phyloP scores from a whole-genome alignment of 805 yeast genomes.

The Dipodascopsis uninucleata region DNA sequence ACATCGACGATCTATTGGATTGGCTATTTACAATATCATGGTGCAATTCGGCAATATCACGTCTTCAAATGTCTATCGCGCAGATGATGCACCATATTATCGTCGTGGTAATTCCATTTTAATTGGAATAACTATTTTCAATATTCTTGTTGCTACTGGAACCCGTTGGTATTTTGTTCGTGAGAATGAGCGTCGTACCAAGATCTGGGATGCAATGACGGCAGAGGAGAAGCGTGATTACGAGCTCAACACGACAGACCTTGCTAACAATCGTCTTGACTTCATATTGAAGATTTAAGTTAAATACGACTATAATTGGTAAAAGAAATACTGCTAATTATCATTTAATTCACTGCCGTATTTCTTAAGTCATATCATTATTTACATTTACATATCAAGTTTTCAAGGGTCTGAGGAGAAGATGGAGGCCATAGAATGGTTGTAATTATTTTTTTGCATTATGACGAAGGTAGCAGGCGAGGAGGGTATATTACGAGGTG shows the following conservation, averaged over 20 bases:
- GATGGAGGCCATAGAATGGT: too few species aligned
- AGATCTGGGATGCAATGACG: constrained; percentile 49
- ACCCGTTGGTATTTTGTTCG: constrained; percentile 34
- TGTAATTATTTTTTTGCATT: too few species aligned
- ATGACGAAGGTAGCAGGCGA: too few species aligned
- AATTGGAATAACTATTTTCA: constrained; percentile 17
- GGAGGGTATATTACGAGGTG: too few species aligned
- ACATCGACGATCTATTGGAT: constrained; percentile 56
- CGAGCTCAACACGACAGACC: constrained; percentile 44
- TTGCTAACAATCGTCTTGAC: constrained; percentile 58
- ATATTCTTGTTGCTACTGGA: constrained; percentile 14
- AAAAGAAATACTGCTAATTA: too few species aligned
- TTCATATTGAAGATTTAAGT: constrained; percentile 36
- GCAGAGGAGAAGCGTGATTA: constrained; percentile 51
- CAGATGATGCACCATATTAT: constrained; percentile 55
- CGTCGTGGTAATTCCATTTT: constrained; percentile 52
- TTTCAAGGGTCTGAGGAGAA: too few species aligned
- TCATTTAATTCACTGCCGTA: too few species aligned
- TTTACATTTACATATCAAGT: too few species aligned
- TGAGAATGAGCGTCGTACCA: constrained; percentile 38
- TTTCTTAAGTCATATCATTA: too few species aligned
- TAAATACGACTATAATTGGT: too few species aligned
- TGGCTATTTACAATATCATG: constrained; percentile 62
- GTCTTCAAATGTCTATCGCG: constrained; percentile 54
- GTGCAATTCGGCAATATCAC: constrained; percentile 58